Evolutionary conservation across 345 rosid species (phyloP).

Genomic region (Brassica napus): DNA sequence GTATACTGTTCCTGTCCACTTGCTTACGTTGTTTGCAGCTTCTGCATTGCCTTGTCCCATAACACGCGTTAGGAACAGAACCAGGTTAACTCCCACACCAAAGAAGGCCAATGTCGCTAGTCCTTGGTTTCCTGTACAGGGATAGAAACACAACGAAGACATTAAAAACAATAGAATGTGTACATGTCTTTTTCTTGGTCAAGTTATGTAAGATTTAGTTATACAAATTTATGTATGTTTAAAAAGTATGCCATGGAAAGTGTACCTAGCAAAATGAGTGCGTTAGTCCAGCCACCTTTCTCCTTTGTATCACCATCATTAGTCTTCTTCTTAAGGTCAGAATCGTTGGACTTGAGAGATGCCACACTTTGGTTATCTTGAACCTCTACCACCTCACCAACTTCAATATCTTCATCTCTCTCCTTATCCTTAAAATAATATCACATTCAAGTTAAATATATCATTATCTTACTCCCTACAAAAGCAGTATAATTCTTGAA

Average conservation of each 20-base stretch:
- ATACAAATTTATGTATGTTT: background rate
- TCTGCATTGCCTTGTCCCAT: conserved; percentile 69
- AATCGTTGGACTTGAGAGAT: conserved; percentile 23
- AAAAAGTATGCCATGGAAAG: background rate
- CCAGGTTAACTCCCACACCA: conserved; percentile 90
- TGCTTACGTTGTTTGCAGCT: conserved; percentile 88
- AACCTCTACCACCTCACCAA: conserved; percentile 24
- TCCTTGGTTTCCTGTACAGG: conserved; percentile 69
- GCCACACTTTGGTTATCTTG: conserved; percentile 31
- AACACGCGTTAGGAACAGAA: conserved; percentile 79
- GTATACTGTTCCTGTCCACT: conserved; percentile 95
- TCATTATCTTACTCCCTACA: background rate
- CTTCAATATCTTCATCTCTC: conserved; percentile 23
- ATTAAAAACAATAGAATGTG: background rate
- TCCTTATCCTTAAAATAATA: conserved; percentile 16
- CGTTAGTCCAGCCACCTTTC: conserved; percentile 51
- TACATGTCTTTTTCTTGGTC: background rate
- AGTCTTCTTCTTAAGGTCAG: conserved; percentile 26
- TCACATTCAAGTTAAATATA: conserved; percentile 30
- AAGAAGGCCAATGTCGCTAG: conserved; percentile 88
- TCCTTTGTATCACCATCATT: conserved; percentile 12
- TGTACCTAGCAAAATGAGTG: conserved; percentile 50
- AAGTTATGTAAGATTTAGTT: background rate
- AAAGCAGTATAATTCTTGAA: background rate
- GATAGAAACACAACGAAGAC: background rate